Evolutionary conservation across 129 eudicot species (phyloP).

Genomic region (Artemisia tridentata): DNA sequence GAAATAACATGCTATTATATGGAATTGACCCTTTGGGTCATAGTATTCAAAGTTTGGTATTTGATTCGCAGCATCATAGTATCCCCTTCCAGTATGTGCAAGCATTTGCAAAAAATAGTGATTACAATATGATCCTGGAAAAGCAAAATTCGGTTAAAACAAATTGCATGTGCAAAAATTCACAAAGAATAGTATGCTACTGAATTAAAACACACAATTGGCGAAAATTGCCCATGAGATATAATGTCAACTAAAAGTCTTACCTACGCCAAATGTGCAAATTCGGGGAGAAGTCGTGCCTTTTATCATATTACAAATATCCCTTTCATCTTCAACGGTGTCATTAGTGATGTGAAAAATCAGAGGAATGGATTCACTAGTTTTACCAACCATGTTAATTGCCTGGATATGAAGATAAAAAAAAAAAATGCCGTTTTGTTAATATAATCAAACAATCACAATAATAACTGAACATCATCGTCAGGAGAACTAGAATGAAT

Average conservation of each 20-base stretch:
- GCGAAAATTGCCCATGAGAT: not conserved
- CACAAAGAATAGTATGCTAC: not conserved
- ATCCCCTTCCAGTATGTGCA: constrained; percentile 80
- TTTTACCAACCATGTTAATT: constrained; percentile 57
- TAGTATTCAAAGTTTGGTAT: constrained; percentile 9
- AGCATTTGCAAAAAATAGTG: constrained; percentile 87
- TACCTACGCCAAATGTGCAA: constrained; percentile 86
- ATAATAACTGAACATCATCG: not conserved
- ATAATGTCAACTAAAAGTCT: constrained; percentile 9
- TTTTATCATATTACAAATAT: constrained; percentile 57
- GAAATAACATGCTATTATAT: too few species aligned
- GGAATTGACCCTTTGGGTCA: too few species aligned
- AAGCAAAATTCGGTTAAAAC: not conserved
- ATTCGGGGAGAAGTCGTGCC: constrained; percentile 52
- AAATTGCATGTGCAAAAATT: not conserved
- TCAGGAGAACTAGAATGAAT: not conserved
- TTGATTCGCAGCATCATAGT: constrained; percentile 55
- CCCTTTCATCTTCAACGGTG: constrained; percentile 76
- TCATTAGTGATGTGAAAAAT: constrained; percentile 82
- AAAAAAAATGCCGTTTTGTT: too few species aligned
- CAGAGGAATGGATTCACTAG: constrained; percentile 42
- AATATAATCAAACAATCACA: too few species aligned
- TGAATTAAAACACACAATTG: not conserved
- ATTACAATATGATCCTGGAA: constrained; percentile 81
- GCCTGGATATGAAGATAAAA: constrained; percentile 41